A percentile compares a stretch with the other conserved stretches of the same genome.
Evolutionary conservation across 306 rosid genomes (phyloP).

Genomic region (Oemleria cerasiformis): DNA sequence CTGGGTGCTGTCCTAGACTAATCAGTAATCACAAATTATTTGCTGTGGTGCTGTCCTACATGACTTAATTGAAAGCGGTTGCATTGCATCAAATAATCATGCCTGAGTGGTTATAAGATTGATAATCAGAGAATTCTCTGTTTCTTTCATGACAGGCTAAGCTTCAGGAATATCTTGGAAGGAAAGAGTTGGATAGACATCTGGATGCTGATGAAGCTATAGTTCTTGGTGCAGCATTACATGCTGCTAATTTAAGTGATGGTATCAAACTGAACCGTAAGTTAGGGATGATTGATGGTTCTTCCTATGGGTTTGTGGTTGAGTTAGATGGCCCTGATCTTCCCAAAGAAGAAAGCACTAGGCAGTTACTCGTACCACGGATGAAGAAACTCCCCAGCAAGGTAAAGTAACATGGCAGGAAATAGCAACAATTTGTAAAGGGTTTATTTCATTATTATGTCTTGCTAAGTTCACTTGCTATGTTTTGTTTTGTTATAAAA

Average conservation of each 20-base stretch:
- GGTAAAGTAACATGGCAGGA: slow-evolving; percentile 42
- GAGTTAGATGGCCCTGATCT: slow-evolving; percentile 79
- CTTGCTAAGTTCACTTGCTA: slow-evolving; percentile 21
- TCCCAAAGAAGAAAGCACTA: slow-evolving; percentile 64
- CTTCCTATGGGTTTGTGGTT: slow-evolving; percentile 73
- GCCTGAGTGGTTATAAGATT: not conserved
- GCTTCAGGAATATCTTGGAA: slow-evolving; percentile 92
- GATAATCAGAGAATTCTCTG: not conserved
- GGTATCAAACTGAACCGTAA: slow-evolving; percentile 97
- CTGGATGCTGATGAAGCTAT: slow-evolving; percentile 98
- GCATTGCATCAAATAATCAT: not conserved
- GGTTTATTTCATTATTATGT: slow-evolving; percentile 17
- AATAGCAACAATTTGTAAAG: slow-evolving; percentile 13
- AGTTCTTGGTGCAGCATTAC: slow-evolving; percentile 86
- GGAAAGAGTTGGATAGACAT: slow-evolving; percentile 90
- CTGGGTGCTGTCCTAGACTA: not conserved
- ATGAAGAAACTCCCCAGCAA: slow-evolving; percentile 93
- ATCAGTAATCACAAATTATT: not conserved
- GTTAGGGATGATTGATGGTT: slow-evolving; percentile 97
- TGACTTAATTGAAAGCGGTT: not conserved
- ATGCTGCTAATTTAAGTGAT: slow-evolving; percentile 96
- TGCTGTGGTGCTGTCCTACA: not conserved
- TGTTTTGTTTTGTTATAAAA: slow-evolving; percentile 17
- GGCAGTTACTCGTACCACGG: slow-evolving; percentile 74
- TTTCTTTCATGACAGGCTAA: slow-evolving; percentile 55